These are phyloP conservation scores for Aspergillus egyptiacus DNA, from an alignment of 495 filamentous ascomycete species.

Conservation along the genomic window DNA sequence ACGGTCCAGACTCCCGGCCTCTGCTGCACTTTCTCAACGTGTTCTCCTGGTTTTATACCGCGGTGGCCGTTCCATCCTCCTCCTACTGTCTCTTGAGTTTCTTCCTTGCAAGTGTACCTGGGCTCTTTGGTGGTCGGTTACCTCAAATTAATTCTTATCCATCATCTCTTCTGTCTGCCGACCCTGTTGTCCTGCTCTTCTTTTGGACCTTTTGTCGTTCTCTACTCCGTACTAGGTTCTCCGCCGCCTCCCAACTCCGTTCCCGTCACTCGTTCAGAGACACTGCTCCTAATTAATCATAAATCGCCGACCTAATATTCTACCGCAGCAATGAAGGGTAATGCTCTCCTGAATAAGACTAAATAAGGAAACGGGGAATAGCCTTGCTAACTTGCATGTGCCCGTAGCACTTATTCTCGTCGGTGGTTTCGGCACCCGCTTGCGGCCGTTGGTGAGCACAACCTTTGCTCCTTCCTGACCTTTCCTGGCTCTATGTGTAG, in stretches of 20 bases:
- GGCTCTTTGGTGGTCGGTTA: conserved; percentile 4
- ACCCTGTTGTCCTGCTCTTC: background rate
- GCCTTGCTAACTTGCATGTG: conserved; percentile 11
- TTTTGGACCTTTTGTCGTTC: conserved; percentile 12
- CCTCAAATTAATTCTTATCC: conserved; percentile 11
- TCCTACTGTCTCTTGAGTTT: conserved; percentile 4
- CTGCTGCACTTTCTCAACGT: conserved; percentile 8
- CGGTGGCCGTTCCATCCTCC: background rate
- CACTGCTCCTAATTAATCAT: background rate
- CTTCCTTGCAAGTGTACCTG: conserved; percentile 1
- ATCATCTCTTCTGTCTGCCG: conserved; percentile 8
- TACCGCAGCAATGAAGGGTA: conserved; percentile 22
- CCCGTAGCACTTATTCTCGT: conserved; percentile 95
- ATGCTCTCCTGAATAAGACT: background rate
- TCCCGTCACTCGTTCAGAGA: conserved; percentile 5
- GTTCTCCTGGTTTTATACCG: conserved; percentile 15
- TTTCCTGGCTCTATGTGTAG: conserved; percentile 12
- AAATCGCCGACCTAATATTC: conserved; percentile 1
- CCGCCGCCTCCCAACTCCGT: conserved; percentile 25
- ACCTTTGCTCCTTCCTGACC: conserved; percentile 15
- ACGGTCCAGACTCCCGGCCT: background rate
- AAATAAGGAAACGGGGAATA: background rate
- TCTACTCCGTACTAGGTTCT: conserved; percentile 9
- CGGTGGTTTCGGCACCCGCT: conserved; percentile 96
- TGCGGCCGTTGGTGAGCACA: conserved; percentile 83